Evolutionary conservation across 495 filamentous ascomycete genomes (phyloP).

Genomic region (Penicillium simplicissimum): DNA sequence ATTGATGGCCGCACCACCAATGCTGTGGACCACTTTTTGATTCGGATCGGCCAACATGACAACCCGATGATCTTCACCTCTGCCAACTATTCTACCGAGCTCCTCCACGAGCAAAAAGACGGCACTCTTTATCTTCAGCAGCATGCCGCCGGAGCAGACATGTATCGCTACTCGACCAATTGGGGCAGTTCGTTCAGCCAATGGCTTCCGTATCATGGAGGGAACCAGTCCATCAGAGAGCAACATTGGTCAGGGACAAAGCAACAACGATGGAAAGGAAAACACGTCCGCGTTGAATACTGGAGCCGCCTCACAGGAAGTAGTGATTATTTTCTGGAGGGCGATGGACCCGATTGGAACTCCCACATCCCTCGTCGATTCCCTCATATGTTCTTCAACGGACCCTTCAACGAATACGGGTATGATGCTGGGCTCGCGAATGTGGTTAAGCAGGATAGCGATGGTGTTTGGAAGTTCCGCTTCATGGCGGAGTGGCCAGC

Average conservation of each 20-base stretch:
- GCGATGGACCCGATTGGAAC: conserved; percentile 50
- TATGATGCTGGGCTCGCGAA: conserved; percentile 65
- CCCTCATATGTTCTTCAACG: conserved; percentile 67
- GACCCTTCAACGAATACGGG: conserved; percentile 67
- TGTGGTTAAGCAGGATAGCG: conserved; percentile 51
- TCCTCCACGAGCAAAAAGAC: conserved; percentile 46
- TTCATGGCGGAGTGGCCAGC: conserved; percentile 68
- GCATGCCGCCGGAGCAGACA: conserved; percentile 62
- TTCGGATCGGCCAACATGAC: conserved; percentile 56
- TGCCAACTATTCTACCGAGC: conserved; percentile 59
- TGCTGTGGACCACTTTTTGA: conserved; percentile 55
- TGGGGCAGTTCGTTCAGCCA: conserved; percentile 60
- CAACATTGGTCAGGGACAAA: conserved; percentile 63
- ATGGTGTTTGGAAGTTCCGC: conserved; percentile 60
- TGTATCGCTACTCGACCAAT: conserved; percentile 64
- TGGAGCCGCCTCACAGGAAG: conserved; percentile 65
- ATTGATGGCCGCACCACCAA: conserved; percentile 39
- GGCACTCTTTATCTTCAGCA: conserved; percentile 55
- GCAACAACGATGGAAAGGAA: conserved; percentile 62
- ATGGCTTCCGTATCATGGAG: conserved; percentile 59
- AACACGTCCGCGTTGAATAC: conserved; percentile 69
- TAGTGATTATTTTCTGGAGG: conserved; percentile 64
- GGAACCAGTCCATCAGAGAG: conserved; percentile 45
- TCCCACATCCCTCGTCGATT: conserved; percentile 47
- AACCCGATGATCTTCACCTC: conserved; percentile 60